Base-by-base conservation (phyloP, 495 filamentous ascomycete genomes). In the Podospora pseudocomata region DNA sequence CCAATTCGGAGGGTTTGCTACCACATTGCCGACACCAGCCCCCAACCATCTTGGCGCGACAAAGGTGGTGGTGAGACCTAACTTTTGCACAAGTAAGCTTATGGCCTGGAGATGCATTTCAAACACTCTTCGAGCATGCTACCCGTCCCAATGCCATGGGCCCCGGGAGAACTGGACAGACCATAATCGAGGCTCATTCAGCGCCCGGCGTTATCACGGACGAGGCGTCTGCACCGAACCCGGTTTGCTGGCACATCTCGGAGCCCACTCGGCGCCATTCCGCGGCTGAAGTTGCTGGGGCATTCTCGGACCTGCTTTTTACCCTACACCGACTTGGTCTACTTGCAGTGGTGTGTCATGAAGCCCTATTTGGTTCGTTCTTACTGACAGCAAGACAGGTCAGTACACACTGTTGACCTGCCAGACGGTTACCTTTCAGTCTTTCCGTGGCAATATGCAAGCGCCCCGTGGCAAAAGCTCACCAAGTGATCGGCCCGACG, bases 191-290 rank as follows among this genome's bases (percentile, higher is more conserved):
- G 9, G 13, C 15, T 49, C 39, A 49, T 49, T 13, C 39, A 49
- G 39, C 5, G 39, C 55, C 28, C 67, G 64, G 67, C 64, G 34
- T 63, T 69, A 69, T 59, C 58, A 30, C 64, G 67, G 64, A 49
- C 58, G 49, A 7, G 39, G 60, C 19, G 63, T 5, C 62, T 58
- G 44, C 28, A 65, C 16, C 61, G 63, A 56, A 27, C 62, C 67
- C 56, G 67, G 60, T 54, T 55, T 16, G n/a, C 53, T 28, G 39
- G 39, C n/a, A 55, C 20, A 18, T 30, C 39, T 69, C 67, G 67
- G 67, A 32, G 53, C 28, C 56, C 44, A 56, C 63, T 69, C 67
- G 67, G 67, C 67, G 63, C 59, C 63, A 61, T 69, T 65, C 44
- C 23, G n/a, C 23, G n/a, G 55, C 55, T 26, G 55, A 19, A 19